phyloP scores from a whole-genome alignment of 2,329 filamentous ascomycete genomes.

The Eurotiales sp. region DNA sequence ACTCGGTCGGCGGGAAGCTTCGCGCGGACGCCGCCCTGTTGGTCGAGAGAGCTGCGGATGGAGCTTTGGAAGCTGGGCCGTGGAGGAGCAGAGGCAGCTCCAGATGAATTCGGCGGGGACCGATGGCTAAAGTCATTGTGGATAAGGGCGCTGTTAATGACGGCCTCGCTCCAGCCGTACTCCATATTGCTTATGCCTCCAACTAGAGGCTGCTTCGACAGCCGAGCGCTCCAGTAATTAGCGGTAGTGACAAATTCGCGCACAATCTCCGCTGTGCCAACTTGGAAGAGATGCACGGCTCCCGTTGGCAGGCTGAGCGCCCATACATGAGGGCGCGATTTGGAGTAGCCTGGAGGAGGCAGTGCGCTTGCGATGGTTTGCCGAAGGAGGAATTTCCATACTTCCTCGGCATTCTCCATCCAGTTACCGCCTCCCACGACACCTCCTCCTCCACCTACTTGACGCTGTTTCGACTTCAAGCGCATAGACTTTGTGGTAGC shows the following conservation, averaged over 20 bases:
- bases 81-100: conserved; percentile 20
- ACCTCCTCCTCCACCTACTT: conserved; percentile 58
- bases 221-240: conserved; percentile 95
- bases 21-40: conserved; percentile 54
- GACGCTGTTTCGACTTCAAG: conserved; percentile 57
- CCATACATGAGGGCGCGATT: conserved; percentile 87
- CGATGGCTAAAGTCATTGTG: conserved; percentile 40
- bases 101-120: conserved; percentile 30
- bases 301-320: conserved; percentile 87
- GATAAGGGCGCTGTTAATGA: conserved; percentile 74
- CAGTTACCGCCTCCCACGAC: conserved; percentile 94
- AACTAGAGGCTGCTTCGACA: conserved; percentile 88
- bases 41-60: conserved; percentile 64
- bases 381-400: conserved; percentile 81
- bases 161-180: conserved; percentile 88
- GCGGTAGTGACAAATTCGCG: conserved; percentile 90
- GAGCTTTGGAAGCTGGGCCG: conserved; percentile 59
- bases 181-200: conserved; percentile 96
- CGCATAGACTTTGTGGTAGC: conserved; percentile 66
- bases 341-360: conserved; percentile 88
- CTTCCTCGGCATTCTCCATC: conserved; percentile 90
- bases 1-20: conserved; percentile 82
- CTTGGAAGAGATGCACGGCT: conserved; percentile 96
- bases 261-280: conserved; percentile 89
- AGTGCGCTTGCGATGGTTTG: conserved; percentile 89